phyloP scores from a whole-genome alignment of 768 basidiomycete species.

The Trichaptum fuscoviolaceum region DNA sequence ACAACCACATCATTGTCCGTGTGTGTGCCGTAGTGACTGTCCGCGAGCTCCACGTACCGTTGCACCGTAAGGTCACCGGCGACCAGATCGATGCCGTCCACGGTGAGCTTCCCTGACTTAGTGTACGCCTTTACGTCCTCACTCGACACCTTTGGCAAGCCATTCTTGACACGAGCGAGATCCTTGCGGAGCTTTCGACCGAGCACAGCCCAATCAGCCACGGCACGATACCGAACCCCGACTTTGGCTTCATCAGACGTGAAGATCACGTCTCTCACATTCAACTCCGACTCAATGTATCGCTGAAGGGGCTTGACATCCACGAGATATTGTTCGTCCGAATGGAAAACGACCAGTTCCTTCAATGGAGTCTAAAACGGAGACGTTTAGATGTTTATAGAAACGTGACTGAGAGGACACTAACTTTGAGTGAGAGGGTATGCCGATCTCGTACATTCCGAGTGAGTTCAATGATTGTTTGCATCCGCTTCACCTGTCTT shows the following conservation, averaged over 20 bases:
- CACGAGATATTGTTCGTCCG: slow-evolving; percentile 72
- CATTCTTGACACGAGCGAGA: slow-evolving; percentile 82
- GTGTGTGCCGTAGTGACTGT: slow-evolving; percentile 65
- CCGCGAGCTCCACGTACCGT: slow-evolving; percentile 76
- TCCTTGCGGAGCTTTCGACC: slow-evolving; percentile 94
- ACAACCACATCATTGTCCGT: slow-evolving; percentile 95
- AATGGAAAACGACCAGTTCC: slow-evolving; percentile 92
- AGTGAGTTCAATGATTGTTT: slow-evolving; percentile 88
- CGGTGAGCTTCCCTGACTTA: slow-evolving; percentile 65
- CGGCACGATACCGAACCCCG: slow-evolving; percentile 85
- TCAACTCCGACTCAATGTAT: slow-evolving; percentile 93
- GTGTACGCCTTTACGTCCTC: slow-evolving; percentile 78
- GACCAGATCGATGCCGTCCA: slow-evolving; percentile 87
- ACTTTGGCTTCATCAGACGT: slow-evolving; percentile 82
- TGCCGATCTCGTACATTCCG: slow-evolving; percentile 85
- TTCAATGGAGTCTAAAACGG: slow-evolving; percentile 74
- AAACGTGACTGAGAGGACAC: slow-evolving; percentile 14
- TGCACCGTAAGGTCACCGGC: slow-evolving; percentile 89
- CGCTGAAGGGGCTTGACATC: slow-evolving; percentile 81
- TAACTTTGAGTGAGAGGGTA: slow-evolving; percentile 83
- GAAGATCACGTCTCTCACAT: slow-evolving; percentile 86
- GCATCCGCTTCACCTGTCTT: slow-evolving; percentile 91
- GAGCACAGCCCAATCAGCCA: slow-evolving; percentile 92
- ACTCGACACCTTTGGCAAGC: slow-evolving; percentile 73
- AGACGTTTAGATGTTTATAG: neutral